Conservation (phyloP, 1,139 yeast species). For the Taphrina flavorubra region DNA sequence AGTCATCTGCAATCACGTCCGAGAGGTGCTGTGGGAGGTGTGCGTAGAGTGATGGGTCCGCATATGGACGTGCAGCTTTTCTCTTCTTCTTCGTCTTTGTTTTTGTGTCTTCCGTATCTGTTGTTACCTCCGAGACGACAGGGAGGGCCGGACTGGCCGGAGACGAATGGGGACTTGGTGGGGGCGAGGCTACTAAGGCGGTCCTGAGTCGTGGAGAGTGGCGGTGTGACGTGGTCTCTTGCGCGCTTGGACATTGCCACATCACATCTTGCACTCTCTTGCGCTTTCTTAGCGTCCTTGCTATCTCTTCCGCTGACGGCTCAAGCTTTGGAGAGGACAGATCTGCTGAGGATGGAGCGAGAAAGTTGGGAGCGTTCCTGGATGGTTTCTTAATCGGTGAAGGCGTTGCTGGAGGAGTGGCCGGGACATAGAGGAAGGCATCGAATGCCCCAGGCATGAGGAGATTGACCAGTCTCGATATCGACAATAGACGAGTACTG, state of each 20-base stretch:
- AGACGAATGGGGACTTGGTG: not conserved
- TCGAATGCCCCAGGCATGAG: conserved; percentile 17
- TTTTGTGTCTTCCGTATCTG: not conserved
- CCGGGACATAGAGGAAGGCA: conserved; percentile 24
- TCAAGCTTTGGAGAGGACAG: not conserved
- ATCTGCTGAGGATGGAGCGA: conserved; percentile 4
- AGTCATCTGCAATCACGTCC: conserved; percentile 51
- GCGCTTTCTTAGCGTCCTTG: not conserved
- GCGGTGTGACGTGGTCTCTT: not conserved
- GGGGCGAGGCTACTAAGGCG: not conserved
- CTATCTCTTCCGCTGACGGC: not conserved
- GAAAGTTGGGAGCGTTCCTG: not conserved
- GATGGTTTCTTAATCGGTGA: conserved; percentile 27
- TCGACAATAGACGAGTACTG: no score
- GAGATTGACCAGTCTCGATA: no score
- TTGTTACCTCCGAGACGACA: not conserved
- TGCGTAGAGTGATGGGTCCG: conserved; percentile 48
- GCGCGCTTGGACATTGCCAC: not conserved
- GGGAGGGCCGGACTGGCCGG: no score
- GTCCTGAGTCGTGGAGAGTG: conserved; percentile 9
- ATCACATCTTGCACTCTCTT: not conserved
- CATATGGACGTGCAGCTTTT: conserved; percentile 44
- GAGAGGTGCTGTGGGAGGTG: conserved; percentile 52
- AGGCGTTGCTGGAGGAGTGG: conserved; percentile 24
- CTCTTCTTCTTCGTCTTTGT: conserved; percentile 27